Base-by-base conservation (phyloP, 2,329 filamentous ascomycete genomes). In the Ceratocystiopsis sp. region DNA sequence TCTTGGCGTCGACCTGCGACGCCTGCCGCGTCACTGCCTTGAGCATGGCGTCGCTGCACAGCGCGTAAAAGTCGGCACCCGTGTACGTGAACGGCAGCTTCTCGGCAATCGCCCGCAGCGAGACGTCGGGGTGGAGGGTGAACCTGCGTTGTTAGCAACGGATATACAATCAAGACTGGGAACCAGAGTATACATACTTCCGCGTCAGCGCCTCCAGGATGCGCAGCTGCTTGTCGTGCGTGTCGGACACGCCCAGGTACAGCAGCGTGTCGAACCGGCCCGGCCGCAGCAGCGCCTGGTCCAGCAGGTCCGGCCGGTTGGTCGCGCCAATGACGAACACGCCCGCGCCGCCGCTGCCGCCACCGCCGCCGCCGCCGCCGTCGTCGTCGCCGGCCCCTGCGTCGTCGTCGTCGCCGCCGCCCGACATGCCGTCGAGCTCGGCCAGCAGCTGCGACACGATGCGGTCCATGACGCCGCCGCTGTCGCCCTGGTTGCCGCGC, bases 221-320 rank as follows among this genome's bases (percentile, higher is more conserved):
- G 18, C 79, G 95, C 48, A 84, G 74, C 62, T 98, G 91, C 66
- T 96, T 96, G 16, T 93, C 84, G 54, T 96, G 89, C 4, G 87
- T 95, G 60, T 98, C 91, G 9, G 85, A 93, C 10, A 98, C 86
- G 34, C 91, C 91, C 13, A 98, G 69, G 56, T 96, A 98, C 29
- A 98, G 73, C 87, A 96, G 93, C 67, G 96, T 96, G 58, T 98
- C 91, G 59, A 98, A 96, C 46, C 89, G 72, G 3, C 89, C 89
- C 1, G 89, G 91, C 43, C 89, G 75, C 38, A 96, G 67, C 45
- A 98, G 65, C 5, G 89, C 91, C 50, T 84, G 84, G 57, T 98
- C 89, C 18, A 98, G 70, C 43, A 96, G 65, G 65, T 98, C 91
- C 0, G 91, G 91, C 49, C 89, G 68, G 63, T 98, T 98, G 6